A percentile compares a stretch with the other conserved stretches of the same genome.
These are phyloP conservation scores for Casuarina cunninghamiana DNA, from an alignment of 306 rosid species.

Conservation along the genomic window DNA sequence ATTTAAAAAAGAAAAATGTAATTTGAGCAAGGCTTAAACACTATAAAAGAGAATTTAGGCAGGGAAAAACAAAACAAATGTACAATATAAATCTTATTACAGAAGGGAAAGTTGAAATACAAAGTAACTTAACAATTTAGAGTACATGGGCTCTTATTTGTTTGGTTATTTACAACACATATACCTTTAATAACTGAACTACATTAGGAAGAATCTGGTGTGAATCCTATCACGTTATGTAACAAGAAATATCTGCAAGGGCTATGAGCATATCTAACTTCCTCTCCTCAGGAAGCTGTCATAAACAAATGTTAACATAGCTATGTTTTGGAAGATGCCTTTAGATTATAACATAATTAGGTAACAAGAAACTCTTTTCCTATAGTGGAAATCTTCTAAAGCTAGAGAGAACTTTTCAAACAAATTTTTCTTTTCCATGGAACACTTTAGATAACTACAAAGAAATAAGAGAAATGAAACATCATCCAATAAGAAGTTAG, in stretches of 20 bases:
- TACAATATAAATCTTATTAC: too few species aligned
- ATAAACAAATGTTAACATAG: constrained; percentile 11
- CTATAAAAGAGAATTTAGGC: background rate
- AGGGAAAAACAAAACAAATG: background rate
- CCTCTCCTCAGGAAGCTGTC: constrained; percentile 89
- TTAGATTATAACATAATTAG: background rate
- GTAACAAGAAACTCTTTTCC: background rate
- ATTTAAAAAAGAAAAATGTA: background rate
- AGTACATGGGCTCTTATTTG: constrained; percentile 15
- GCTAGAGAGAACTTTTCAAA: background rate
- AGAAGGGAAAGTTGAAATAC: background rate
- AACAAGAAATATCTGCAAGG: constrained; percentile 93
- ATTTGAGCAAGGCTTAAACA: background rate
- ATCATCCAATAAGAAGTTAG: background rate
- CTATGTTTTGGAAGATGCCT: background rate
- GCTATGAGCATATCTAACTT: constrained; percentile 90
- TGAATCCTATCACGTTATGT: constrained; percentile 83
- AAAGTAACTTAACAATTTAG: background rate
- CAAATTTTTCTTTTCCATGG: background rate
- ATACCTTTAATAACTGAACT: constrained; percentile 86
- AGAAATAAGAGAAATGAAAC: constrained; percentile 1
- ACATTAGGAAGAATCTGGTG: constrained; percentile 93
- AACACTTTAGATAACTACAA: background rate
- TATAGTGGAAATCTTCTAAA: background rate
- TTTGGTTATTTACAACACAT: constrained; percentile 12